phyloP scores from a whole-genome alignment of 2,329 filamentous ascomycete genomes.

The Dryadomyces quercus-mongolicae region DNA sequence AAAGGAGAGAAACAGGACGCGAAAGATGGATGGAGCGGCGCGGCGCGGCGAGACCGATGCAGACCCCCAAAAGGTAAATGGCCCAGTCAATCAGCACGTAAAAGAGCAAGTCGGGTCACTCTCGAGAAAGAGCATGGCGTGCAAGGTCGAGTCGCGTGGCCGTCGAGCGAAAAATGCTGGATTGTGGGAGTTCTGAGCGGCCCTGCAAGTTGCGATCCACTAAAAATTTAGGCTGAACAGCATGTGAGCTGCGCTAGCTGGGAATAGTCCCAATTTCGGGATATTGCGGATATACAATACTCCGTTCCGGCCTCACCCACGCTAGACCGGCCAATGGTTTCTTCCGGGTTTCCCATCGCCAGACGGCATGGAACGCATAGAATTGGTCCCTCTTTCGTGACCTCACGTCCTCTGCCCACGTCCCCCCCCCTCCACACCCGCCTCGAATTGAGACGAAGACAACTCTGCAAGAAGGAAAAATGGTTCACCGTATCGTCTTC shows the following conservation, averaged over 20 bases:
- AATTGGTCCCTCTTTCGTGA: neutral
- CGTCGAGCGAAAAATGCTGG: neutral
- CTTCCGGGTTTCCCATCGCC: conserved; percentile 11
- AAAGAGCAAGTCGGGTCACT: neutral
- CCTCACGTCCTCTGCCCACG: neutral
- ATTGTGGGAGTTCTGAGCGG: neutral
- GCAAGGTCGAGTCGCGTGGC: neutral
- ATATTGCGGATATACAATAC: neutral
- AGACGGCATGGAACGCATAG: conserved; percentile 3
- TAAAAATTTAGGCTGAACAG: neutral
- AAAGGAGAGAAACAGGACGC: neutral
- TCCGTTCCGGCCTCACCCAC: neutral
- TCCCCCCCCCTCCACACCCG: too few relatives aligned
- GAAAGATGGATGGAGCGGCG: neutral
- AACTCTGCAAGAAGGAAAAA: conserved; percentile 20
- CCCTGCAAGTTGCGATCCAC: neutral
- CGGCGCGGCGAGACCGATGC: neutral
- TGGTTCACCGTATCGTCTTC: conserved; percentile 60
- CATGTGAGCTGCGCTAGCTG: neutral
- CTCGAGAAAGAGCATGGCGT: neutral
- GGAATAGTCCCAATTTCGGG: too few relatives aligned
- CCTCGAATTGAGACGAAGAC: neutral
- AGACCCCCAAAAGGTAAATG: too few relatives aligned
- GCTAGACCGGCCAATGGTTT: conserved; percentile 8
- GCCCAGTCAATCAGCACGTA: too few relatives aligned